A percentile compares a stretch with the other conserved stretches of the same genome.
These are phyloP conservation scores for Colletotrichum orbiculare DNA, from an alignment of 2,329 filamentous ascomycete species.

Conservation along the genomic window DNA sequence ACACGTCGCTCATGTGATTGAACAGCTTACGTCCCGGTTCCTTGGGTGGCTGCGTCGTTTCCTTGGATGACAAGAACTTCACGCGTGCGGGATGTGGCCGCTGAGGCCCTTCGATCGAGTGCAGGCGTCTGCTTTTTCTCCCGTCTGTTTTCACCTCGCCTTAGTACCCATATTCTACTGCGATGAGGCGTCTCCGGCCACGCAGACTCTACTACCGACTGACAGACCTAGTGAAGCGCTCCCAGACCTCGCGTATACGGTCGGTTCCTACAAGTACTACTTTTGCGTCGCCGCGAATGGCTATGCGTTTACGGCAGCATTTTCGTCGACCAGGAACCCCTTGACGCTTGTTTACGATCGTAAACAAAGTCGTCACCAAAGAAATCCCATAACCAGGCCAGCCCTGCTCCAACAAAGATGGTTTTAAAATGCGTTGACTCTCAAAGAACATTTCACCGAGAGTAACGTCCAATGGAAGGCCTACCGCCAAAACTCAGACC, in stretches of 20 bases:
- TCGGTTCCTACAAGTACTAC: neutral
- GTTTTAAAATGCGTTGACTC: neutral
- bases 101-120: constrained; percentile 12
- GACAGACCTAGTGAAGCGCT: constrained; percentile 6
- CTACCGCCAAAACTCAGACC: constrained; percentile 6
- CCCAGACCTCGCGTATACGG: constrained; percentile 3
- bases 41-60: too few relatives aligned
- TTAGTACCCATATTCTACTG: constrained; percentile 16
- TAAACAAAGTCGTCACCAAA: neutral
- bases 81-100: constrained; percentile 14
- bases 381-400: too few relatives aligned
- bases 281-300: neutral
- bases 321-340: constrained; percentile 17
- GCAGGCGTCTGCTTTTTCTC: constrained; percentile 5
- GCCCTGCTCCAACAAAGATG: too few relatives aligned
- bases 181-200: constrained; percentile 21
- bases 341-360: neutral
- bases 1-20: neutral
- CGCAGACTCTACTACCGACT: constrained; percentile 10
- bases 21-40: too few relatives aligned
- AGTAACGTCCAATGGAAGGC: constrained; percentile 17
- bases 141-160: constrained; percentile 19
- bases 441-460: constrained; percentile 21
- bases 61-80: constrained; percentile 22
- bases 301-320: neutral